Conservation (phyloP, 2,329 filamentous ascomycete species). For the Chalaropsis thielavioides region DNA sequence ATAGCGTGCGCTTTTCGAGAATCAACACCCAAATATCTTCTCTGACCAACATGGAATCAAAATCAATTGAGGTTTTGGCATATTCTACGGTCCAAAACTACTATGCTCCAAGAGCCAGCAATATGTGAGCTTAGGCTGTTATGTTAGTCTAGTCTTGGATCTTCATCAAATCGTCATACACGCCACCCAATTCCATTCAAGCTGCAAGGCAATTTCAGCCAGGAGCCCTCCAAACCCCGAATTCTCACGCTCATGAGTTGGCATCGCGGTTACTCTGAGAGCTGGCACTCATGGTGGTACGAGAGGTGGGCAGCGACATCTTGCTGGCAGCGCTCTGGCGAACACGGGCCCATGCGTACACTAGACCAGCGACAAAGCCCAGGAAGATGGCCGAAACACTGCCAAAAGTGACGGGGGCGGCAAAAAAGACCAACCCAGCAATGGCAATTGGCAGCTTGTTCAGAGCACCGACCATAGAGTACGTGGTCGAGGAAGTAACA, state of each 20-base stretch:
- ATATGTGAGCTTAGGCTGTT: neutral
- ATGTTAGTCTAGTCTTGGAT: slow-evolving; percentile 3
- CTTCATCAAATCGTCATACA: slow-evolving; percentile 4
- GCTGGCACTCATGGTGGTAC: slow-evolving; percentile 68
- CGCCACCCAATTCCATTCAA: neutral
- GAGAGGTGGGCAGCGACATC: slow-evolving; percentile 51
- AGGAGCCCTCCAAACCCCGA: neutral
- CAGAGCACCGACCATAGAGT: slow-evolving; percentile 94
- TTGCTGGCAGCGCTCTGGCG: slow-evolving; percentile 56
- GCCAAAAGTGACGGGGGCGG: slow-evolving; percentile 81
- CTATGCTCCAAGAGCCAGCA: neutral
- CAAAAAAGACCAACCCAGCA: slow-evolving; percentile 86
- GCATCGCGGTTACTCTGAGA: slow-evolving; percentile 82
- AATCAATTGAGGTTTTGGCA: neutral
- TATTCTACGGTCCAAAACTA: neutral
- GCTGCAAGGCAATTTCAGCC: neutral
- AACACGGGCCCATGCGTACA: slow-evolving; percentile 79
- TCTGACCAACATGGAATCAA: neutral
- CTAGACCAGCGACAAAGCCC: slow-evolving; percentile 81
- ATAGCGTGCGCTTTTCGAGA: too few species aligned
- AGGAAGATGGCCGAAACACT: slow-evolving; percentile 83
- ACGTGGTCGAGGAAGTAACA: slow-evolving; percentile 91
- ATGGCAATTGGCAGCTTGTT: slow-evolving; percentile 97
- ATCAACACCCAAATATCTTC: too few species aligned
- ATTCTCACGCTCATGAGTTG: slow-evolving; percentile 32